Evolutionary conservation across 2,329 filamentous ascomycete genomes (phyloP), one percentile per base, ranked within the genome.

Genomic region (Alternaria novae-zelandiae): DNA sequence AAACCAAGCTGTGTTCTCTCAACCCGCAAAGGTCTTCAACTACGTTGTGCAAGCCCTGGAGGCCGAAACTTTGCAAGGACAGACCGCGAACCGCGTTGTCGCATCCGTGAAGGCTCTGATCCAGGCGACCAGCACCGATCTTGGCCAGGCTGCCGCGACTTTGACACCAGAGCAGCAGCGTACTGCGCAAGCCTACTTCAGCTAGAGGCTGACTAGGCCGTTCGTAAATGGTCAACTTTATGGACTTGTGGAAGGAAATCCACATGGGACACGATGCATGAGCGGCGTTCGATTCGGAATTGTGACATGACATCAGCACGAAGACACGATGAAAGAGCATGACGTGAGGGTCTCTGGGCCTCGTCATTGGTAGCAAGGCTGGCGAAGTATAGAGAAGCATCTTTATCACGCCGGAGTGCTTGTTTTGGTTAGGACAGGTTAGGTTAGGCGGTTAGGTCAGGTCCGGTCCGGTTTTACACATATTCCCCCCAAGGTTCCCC

Each of bases 1-100:
- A 89, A 92, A 97, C 75, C 92, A 93, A 1, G 89, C 88, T 13
- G 92, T 97, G 50, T 85, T 93, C 73, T 84, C 86, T 66, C 91
- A 96, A 77, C 90, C 93, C 7, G 88, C 88, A 69, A 93, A 94
- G 79, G 87, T 94, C 63, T 98, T 99, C 77, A 88, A 91, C 25
- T 91, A 89, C 74, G 92, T 98, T 59, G 93, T 90, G 25, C 91
- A 96, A 79, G 95, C 94, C 20, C 88, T 99, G 13, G 95, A 97
- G 77, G 91, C 93, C 6, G 93, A 97, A 77, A 95, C 94, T 17
- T 85, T 99, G 44, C 92, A 94, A 76, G 94, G 94, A 20, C 89
- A 94, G 76, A 94, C 91, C 20, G 93, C 92, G 25, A 87, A 85
- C 65, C 89, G 91, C 65, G 91, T 97, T 61, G 92, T 93, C 30